Conservation (phyloP, 371 early-diverging fungal genomes). For the Mortierella sp. region DNA sequence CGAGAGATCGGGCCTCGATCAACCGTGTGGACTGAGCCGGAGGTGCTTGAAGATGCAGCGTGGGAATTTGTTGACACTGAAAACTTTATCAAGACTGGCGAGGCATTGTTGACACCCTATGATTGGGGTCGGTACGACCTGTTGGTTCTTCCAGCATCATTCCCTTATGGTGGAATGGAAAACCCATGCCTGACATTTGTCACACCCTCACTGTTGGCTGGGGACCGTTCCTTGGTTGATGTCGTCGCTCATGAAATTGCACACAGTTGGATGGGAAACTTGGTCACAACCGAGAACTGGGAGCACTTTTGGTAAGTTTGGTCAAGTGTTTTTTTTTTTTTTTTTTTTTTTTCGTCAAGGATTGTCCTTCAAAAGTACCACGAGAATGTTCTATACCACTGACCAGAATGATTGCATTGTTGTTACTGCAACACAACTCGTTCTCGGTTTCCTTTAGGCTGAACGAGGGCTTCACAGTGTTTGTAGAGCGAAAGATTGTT, state of each 20-base stretch:
- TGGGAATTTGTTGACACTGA: conserved; percentile 97
- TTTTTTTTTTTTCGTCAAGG: background rate
- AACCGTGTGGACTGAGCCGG: conserved; percentile 96
- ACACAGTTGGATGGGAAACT: conserved; percentile 97
- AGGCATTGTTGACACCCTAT: conserved; percentile 89
- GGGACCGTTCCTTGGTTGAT: conserved; percentile 94
- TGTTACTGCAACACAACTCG: too few species aligned
- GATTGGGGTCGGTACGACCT: conserved; percentile 98
- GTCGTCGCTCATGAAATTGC: conserved; percentile 98
- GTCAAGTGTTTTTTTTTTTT: conserved; percentile 4
- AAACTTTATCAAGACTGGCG: conserved; percentile 85
- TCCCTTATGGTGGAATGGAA: conserved; percentile 98
- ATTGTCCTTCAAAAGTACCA: too few species aligned
- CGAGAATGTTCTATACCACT: too few species aligned
- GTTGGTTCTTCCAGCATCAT: conserved; percentile 78
- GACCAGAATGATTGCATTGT: too few species aligned
- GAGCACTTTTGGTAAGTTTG: conserved; percentile 56
- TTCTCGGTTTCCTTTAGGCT: conserved; percentile 69
- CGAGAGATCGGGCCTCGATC: conserved; percentile 89
- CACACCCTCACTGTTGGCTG: conserved; percentile 90
- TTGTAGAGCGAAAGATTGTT: conserved; percentile 93
- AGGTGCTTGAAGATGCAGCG: conserved; percentile 87
- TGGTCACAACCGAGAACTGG: conserved; percentile 94
- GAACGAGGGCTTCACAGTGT: conserved; percentile 97
- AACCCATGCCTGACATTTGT: conserved; percentile 95